These are phyloP conservation scores for Berkeleyomyces basicola DNA, from an alignment of 2,329 filamentous ascomycete genomes.

Conservation along the genomic window DNA sequence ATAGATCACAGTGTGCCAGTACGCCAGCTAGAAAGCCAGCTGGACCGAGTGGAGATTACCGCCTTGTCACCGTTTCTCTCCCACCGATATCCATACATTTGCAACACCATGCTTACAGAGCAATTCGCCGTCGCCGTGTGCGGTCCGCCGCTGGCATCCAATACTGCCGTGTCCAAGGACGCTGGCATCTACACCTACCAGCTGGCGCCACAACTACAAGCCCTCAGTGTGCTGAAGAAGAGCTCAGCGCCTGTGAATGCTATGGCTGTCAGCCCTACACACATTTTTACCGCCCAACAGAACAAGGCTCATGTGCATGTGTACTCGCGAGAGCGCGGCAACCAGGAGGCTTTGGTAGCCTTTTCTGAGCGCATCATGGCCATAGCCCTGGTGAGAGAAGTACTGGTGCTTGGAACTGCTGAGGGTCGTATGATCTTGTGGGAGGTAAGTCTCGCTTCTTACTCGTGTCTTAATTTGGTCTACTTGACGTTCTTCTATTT, in stretches of 20 bases:
- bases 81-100: neutral
- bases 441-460: conserved; percentile 48
- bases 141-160: conserved; percentile 40
- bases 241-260: conserved; percentile 66
- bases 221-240: conserved; percentile 76
- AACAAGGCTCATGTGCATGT: conserved; percentile 89
- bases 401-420: conserved; percentile 65
- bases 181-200: conserved; percentile 77
- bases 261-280: conserved; percentile 61
- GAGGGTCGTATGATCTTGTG: conserved; percentile 78
- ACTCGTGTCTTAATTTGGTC: neutral
- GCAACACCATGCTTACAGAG: conserved; percentile 38
- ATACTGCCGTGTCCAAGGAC: conserved; percentile 54
- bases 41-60: neutral
- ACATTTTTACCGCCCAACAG: conserved; percentile 81
- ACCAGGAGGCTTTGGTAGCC: conserved; percentile 74
- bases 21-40: neutral
- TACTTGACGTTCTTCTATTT: neutral
- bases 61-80: neutral
- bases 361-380: conserved; percentile 78
- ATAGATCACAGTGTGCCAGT: neutral
- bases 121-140: conserved; percentile 42
- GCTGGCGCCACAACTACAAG: conserved; percentile 58
- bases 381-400: conserved; percentile 52
- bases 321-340: conserved; percentile 67